These are phyloP conservation scores for Nitzschia sp. DNA, from an alignment of 108 stramenopile genomes.

Conservation along the genomic window DNA sequence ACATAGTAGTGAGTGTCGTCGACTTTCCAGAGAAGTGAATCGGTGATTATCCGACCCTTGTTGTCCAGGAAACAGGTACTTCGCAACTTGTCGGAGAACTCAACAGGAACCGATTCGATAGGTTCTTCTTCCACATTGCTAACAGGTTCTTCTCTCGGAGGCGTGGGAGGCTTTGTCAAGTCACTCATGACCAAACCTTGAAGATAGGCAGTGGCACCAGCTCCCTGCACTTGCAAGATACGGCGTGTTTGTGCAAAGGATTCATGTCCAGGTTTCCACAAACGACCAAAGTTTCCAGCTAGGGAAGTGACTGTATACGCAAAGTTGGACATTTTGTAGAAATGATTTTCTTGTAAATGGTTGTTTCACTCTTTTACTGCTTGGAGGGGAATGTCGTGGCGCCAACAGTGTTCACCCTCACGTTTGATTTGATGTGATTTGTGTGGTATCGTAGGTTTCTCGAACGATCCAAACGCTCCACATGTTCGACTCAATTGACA, in stretches of 20 bases:
- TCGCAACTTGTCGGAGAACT: slow-evolving; percentile 60
- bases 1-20: slow-evolving; percentile 65
- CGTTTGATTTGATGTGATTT: no score
- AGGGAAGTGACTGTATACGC: slow-evolving; percentile 23
- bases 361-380: background rate
- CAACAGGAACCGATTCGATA: slow-evolving; percentile 30
- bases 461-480: no score
- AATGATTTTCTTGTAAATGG: background rate
- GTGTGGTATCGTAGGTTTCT: no score
- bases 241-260: slow-evolving; percentile 53
- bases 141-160: slow-evolving; percentile 52
- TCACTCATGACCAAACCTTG: slow-evolving; percentile 81
- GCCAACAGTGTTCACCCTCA: no score
- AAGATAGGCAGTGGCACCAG: slow-evolving; percentile 65
- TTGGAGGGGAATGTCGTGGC: no score
- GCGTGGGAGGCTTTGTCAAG: slow-evolving; percentile 44
- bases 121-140: slow-evolving; percentile 1
- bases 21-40: slow-evolving; percentile 79
- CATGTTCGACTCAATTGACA: no score
- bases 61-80: slow-evolving; percentile 78
- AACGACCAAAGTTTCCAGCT: slow-evolving; percentile 58
- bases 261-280: slow-evolving; percentile 85
- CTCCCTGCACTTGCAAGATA: slow-evolving; percentile 74
- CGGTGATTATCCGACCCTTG: slow-evolving; percentile 80
- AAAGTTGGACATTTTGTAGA: background rate